phyloP scores from a whole-genome alignment of 2,329 filamentous ascomycete genomes.

The Talaromyces sp. region DNA sequence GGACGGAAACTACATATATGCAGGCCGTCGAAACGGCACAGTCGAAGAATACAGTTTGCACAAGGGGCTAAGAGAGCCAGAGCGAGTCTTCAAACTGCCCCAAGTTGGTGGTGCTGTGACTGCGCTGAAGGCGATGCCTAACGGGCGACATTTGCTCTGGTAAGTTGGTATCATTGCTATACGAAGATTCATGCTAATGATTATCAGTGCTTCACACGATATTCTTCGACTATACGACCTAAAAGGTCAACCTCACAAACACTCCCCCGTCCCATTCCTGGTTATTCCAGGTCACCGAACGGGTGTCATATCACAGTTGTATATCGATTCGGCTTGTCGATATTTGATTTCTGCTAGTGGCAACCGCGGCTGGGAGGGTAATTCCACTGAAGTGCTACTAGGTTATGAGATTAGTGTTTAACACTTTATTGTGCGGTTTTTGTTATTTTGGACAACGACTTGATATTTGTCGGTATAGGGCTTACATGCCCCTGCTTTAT shows the following conservation, averaged over 20 bases:
- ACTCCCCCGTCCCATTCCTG: conserved; percentile 86
- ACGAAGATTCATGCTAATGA: background rate
- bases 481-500: background rate
- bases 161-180: conserved; percentile 39
- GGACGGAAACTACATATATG: conserved; percentile 93
- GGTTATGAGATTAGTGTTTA: conserved; percentile 80
- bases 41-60: conserved; percentile 93
- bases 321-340: conserved; percentile 80
- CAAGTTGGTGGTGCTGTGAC: conserved; percentile 86
- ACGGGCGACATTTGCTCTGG: conserved; percentile 88
- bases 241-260: conserved; percentile 64
- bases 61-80: conserved; percentile 71
- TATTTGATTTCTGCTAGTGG: conserved; percentile 93
- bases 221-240: conserved; percentile 92
- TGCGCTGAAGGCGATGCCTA: conserved; percentile 84
- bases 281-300: conserved; percentile 90
- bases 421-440: background rate
- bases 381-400: conserved; percentile 81
- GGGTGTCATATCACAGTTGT: conserved; percentile 81
- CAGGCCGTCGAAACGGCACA: conserved; percentile 82
- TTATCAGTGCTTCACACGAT: conserved; percentile 76
- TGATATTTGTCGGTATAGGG: conserved; percentile 20
- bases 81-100: conserved; percentile 82
- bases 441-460: conserved; percentile 22
- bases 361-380: conserved; percentile 92